Percentiles rank a stretch among this genome's conserved stretches.
Evolutionary conservation across 192 early-diverging fungal genomes (phyloP).

Genomic region (Tieghemiomyces parasiticus): DNA sequence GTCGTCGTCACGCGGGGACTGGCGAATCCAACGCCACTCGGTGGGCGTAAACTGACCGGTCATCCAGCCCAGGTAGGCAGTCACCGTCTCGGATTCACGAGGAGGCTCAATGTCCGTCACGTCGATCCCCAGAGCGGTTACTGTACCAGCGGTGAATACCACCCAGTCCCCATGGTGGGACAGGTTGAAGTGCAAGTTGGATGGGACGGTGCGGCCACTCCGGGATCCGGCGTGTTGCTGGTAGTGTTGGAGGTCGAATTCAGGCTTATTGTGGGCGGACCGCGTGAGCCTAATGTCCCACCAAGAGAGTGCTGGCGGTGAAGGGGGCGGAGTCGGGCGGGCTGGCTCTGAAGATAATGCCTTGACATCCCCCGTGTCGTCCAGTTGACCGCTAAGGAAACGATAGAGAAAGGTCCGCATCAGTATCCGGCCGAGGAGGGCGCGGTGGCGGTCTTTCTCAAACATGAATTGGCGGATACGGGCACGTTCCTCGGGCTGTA

Average conservation of each 20-base stretch:
- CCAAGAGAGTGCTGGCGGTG: background rate
- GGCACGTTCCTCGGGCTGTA: conserved; percentile 11
- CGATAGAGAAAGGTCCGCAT: conserved; percentile 8
- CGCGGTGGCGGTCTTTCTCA: conserved; percentile 12
- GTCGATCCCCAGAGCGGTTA: conserved; percentile 16
- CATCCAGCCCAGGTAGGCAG: background rate
- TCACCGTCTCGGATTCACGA: background rate
- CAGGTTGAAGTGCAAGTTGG: conserved; percentile 15
- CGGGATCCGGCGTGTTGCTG: background rate
- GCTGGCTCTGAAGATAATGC: too few species aligned
- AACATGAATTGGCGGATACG: conserved; percentile 13
- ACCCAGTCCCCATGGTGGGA: conserved; percentile 27
- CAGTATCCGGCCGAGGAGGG: conserved; percentile 15
- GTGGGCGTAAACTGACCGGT: conserved; percentile 3
- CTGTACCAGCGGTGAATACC: conserved; percentile 15
- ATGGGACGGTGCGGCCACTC: background rate
- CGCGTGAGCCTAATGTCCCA: conserved; percentile 2
- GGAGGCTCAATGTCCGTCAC: conserved; percentile 10
- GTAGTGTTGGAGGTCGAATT: background rate
- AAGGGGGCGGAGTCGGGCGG: too few species aligned
- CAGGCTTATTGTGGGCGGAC: conserved; percentile 1
- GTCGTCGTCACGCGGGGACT: background rate
- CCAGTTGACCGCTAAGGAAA: too few species aligned
- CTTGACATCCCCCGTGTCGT: too few species aligned
- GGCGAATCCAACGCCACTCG: conserved; percentile 8